Evolutionary conservation across 1,284 basidiomycete species (phyloP).

Genomic region (Lignosus rhinocerotis): DNA sequence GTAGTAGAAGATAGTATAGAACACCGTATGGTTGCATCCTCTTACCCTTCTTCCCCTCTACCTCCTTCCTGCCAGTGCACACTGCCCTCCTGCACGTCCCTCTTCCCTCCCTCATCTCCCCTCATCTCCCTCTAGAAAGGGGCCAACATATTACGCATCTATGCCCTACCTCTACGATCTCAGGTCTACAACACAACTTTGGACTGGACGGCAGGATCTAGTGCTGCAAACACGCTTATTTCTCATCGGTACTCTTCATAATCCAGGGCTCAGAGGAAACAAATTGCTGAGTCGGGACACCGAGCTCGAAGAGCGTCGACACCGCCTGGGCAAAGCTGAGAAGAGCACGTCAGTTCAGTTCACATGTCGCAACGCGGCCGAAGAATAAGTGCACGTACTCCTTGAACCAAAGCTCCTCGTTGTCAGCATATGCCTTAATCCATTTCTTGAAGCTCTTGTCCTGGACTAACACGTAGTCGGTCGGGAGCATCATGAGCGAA

Average conservation of each 20-base stretch:
- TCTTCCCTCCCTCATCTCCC: not conserved
- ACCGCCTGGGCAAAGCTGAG: constrained; percentile 79
- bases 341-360: constrained; percentile 1
- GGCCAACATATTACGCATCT: not conserved
- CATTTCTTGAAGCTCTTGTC: constrained; percentile 91
- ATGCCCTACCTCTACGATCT: constrained; percentile 13
- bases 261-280: constrained; percentile 69
- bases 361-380: not conserved
- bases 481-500: constrained; percentile 95
- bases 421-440: constrained; percentile 82
- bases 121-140: too few relatives aligned
- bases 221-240: constrained; percentile 28
- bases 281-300: constrained; percentile 81
- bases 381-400: constrained; percentile 58
- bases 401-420: constrained; percentile 85
- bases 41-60: not conserved
- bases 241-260: constrained; percentile 66
- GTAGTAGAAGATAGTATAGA: not conserved
- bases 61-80: not conserved
- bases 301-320: constrained; percentile 82
- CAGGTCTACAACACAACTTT: not conserved
- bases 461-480: constrained; percentile 80
- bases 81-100: not conserved
- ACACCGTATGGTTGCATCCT: not conserved
- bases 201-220: not conserved